Evolutionary conservation across 768 basidiomycete species (phyloP).

Genomic region (Fistulinella prunicolor): DNA sequence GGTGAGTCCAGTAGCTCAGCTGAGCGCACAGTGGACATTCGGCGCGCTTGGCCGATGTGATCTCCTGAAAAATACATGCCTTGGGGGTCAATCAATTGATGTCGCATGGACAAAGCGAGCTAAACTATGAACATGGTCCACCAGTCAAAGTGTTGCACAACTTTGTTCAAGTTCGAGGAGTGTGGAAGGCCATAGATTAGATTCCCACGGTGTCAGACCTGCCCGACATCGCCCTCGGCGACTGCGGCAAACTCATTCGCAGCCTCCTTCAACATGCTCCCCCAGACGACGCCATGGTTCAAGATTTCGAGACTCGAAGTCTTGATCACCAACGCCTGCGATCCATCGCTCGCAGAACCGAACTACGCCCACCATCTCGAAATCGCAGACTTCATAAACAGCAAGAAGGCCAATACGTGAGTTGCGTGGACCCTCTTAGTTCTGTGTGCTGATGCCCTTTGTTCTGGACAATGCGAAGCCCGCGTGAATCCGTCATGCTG

Average conservation of each 20-base stretch:
- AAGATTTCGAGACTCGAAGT: conserved; percentile 63
- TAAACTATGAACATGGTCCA: too few species aligned
- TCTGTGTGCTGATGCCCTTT: not conserved
- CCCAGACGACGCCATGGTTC: conserved; percentile 51
- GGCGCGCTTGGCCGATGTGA: too few species aligned
- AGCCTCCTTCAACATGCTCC: conserved; percentile 39
- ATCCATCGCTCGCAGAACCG: conserved; percentile 80
- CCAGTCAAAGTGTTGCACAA: too few species aligned
- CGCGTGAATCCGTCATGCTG: conserved; percentile 88
- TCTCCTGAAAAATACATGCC: too few species aligned
- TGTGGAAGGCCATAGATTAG: not conserved
- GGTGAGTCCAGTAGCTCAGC: too few species aligned
- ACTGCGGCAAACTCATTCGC: not conserved
- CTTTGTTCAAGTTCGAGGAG: too few species aligned
- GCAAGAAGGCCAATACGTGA: conserved; percentile 95
- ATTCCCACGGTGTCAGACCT: not conserved
- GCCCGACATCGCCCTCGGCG: not conserved
- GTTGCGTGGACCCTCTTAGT: conserved; percentile 28
- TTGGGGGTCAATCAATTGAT: too few species aligned
- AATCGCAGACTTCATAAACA: conserved; percentile 89
- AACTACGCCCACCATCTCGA: conserved; percentile 92
- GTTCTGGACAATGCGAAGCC: conserved; percentile 44
- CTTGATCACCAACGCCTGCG: conserved; percentile 80
- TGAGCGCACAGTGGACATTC: too few species aligned
- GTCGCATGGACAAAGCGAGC: too few species aligned